These are phyloP conservation scores for Senecio squalidus DNA, from an alignment of 140 eudicot species.

Conservation along the genomic window DNA sequence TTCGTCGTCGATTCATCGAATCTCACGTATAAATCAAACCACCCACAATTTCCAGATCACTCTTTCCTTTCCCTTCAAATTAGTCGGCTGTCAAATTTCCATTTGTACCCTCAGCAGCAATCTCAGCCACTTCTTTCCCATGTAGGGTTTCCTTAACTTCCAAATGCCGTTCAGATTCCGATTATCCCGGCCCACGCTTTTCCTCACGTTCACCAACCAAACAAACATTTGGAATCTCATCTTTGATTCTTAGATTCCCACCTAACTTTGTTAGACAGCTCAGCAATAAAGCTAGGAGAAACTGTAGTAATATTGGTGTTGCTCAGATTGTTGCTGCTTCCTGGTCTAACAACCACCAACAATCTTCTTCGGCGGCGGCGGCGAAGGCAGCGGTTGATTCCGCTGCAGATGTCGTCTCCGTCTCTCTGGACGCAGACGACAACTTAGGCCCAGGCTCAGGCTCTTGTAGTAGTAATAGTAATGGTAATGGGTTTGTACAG, in stretches of 20 bases:
- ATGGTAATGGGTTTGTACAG: constrained; percentile 32
- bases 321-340: constrained; percentile 84
- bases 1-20: constrained; percentile 8
- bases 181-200: constrained; percentile 29
- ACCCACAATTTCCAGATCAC: not conserved
- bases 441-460: too few species aligned
- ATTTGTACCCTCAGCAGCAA: too few species aligned
- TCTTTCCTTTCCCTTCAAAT: constrained; percentile 3
- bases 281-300: not conserved
- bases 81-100: too few species aligned
- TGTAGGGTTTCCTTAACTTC: constrained; percentile 50
- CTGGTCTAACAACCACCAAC: constrained; percentile 59
- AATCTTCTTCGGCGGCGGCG: constrained; percentile 40
- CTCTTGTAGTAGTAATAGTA: constrained; percentile 15
- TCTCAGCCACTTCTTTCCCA: constrained; percentile 28
- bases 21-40: constrained; percentile 23
- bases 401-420: not conserved
- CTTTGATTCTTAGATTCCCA: not conserved
- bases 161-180: constrained; percentile 74
- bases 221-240: not conserved
- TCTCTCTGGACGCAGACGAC: too few species aligned
- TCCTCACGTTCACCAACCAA: constrained; percentile 18
- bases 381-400: constrained; percentile 50
- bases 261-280: not conserved
- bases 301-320: not conserved